Percentiles rank a stretch among this genome's conserved stretches.
These are phyloP conservation scores for Lachnellula arida DNA, from an alignment of 2,329 filamentous ascomycete species.

Conservation along the genomic window DNA sequence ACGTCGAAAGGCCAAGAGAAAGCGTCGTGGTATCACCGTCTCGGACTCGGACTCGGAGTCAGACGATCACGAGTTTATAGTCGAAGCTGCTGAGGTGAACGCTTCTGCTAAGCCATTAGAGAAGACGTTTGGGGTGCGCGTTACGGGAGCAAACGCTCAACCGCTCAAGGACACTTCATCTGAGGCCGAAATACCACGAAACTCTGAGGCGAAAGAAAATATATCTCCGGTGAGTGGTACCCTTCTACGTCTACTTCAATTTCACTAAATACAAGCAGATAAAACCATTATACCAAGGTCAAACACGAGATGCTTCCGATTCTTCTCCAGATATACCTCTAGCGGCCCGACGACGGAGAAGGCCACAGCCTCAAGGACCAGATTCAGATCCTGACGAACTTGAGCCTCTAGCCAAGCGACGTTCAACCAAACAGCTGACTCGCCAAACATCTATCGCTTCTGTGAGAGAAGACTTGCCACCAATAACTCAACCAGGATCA, in stretches of 20 bases:
- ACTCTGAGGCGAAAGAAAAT: background rate
- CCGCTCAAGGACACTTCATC: background rate
- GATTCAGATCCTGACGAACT: background rate
- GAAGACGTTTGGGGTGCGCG: background rate
- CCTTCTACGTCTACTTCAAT: background rate
- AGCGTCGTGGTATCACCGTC: conserved; percentile 10
- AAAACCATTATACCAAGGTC: background rate
- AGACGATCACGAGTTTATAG: conserved; percentile 19
- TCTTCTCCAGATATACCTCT: background rate
- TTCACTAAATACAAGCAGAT: background rate
- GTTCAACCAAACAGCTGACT: background rate
- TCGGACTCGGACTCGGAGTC: conserved; percentile 16
- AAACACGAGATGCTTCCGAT: background rate
- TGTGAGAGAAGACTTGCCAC: background rate
- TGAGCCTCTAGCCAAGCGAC: background rate
- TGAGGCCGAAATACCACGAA: background rate
- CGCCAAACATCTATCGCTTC: background rate
- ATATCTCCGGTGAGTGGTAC: background rate
- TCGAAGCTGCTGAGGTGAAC: conserved; percentile 27
- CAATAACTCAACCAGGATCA: background rate
- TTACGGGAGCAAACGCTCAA: background rate
- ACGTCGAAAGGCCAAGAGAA: conserved; percentile 21
- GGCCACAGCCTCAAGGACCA: background rate
- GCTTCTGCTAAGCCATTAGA: background rate
- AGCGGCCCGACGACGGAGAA: background rate